A percentile compares a stretch with the other conserved stretches of the same genome.
These are phyloP conservation scores for Talaromyces verruculosus DNA, from an alignment of 2,329 filamentous ascomycete species.

Conservation along the genomic window DNA sequence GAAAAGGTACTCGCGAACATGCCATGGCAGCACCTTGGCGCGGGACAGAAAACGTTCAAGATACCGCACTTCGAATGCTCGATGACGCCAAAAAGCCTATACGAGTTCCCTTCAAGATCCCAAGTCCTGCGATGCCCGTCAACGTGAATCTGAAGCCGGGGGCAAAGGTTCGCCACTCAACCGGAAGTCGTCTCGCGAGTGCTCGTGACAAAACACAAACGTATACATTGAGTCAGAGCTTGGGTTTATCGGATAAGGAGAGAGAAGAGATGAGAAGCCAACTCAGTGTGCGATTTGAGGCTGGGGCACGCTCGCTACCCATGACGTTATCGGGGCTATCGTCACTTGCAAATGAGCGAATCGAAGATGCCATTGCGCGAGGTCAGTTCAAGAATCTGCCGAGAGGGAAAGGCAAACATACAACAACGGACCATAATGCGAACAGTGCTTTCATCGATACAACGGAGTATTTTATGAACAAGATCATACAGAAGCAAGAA, in stretches of 20 bases:
- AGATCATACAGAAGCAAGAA: constrained; percentile 94
- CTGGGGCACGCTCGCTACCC: constrained; percentile 70
- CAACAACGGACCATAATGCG: constrained; percentile 73
- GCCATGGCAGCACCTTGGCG: constrained; percentile 73
- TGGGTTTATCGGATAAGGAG: constrained; percentile 67
- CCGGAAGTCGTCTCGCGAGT: constrained; percentile 55
- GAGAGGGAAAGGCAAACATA: constrained; percentile 69
- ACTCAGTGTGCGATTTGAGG: constrained; percentile 76
- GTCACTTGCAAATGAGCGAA: constrained; percentile 83
- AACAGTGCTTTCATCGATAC: constrained; percentile 91
- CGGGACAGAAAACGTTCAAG: constrained; percentile 70
- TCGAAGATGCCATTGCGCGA: constrained; percentile 88
- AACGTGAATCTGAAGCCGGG: constrained; percentile 49
- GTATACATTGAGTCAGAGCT: constrained; percentile 56
- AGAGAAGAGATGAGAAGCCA: constrained; percentile 69
- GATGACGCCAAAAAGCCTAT: constrained; percentile 61
- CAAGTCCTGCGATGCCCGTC: constrained; percentile 40
- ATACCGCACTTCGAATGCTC: constrained; percentile 79
- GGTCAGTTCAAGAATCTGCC: constrained; percentile 87
- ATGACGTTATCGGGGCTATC: constrained; percentile 75
- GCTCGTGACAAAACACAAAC: constrained; percentile 60
- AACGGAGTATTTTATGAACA: constrained; percentile 97
- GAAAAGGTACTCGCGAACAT: constrained; percentile 65
- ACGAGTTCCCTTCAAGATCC: constrained; percentile 45
- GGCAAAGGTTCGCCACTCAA: constrained; percentile 44